Percentiles rank a stretch among this genome's conserved stretches.
phyloP scores from a whole-genome alignment of 2,329 filamentous ascomycete species.

The Cordyceps cateniannulata region DNA sequence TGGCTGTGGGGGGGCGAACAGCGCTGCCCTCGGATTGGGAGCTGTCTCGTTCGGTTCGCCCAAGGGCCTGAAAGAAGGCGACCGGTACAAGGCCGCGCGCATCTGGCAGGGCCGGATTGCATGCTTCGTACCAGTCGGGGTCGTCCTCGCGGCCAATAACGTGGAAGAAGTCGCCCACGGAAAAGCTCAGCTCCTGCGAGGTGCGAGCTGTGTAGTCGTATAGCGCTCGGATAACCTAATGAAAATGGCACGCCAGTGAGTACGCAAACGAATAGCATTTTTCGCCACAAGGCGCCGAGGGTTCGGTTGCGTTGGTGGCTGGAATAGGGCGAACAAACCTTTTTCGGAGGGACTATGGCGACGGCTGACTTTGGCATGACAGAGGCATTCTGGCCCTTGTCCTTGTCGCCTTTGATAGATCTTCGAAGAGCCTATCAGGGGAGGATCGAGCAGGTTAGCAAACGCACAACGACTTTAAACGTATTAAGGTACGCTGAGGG shows the following conservation, averaged over 20 bases:
- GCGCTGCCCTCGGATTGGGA: slow-evolving; percentile 53
- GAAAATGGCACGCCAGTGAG: not conserved
- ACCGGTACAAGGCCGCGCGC: slow-evolving; percentile 90
- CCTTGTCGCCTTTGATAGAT: slow-evolving; percentile 87
- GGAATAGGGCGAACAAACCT: slow-evolving; percentile 55
- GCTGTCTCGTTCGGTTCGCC: slow-evolving; percentile 88
- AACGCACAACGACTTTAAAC: not conserved
- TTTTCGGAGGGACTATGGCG: slow-evolving; percentile 87
- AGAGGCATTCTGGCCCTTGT: slow-evolving; percentile 60
- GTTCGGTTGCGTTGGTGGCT: not conserved
- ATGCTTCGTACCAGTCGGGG: slow-evolving; percentile 94
- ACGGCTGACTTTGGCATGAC: slow-evolving; percentile 80
- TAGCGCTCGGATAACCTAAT: slow-evolving; percentile 92
- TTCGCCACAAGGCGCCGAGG: not conserved
- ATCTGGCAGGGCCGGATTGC: slow-evolving; percentile 83
- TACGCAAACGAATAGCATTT: not conserved
- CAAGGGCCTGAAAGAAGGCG: slow-evolving; percentile 85
- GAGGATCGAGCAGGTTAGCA: slow-evolving; percentile 37
- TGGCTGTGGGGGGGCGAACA: slow-evolving; percentile 34
- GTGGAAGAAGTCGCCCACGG: slow-evolving; percentile 94
- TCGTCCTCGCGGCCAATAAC: slow-evolving; percentile 96
- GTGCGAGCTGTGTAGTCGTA: slow-evolving; percentile 83
- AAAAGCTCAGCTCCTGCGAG: slow-evolving; percentile 79
- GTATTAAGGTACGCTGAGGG: not conserved
- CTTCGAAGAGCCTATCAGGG: slow-evolving; percentile 66